Conservation (phyloP, 2,329 filamentous ascomycete species). For the Emmonsiellopsis sp. region DNA sequence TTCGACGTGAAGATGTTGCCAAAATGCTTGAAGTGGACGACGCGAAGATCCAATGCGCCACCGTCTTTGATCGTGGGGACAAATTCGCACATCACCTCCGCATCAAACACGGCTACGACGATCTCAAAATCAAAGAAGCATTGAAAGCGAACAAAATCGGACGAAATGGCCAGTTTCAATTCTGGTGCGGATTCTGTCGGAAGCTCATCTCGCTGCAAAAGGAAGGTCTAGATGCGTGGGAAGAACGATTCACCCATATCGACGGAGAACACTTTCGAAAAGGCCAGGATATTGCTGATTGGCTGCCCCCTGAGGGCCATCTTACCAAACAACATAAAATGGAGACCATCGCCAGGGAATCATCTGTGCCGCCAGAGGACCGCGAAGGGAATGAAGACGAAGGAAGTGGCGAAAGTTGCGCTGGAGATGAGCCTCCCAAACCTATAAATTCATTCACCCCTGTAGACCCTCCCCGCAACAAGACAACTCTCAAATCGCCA, state of each 20-base stretch:
- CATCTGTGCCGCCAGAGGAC: neutral
- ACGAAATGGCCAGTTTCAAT: constrained; percentile 53
- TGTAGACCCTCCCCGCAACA: neutral
- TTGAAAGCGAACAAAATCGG: constrained; percentile 52
- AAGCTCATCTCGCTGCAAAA: constrained; percentile 44
- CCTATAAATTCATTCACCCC: neutral
- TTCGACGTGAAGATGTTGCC: neutral
- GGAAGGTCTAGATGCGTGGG: constrained; percentile 47
- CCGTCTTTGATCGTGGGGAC: constrained; percentile 49
- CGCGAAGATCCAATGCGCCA: constrained; percentile 39
- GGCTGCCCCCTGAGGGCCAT: constrained; percentile 19
- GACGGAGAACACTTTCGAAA: constrained; percentile 45
- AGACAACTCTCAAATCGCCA: neutral
- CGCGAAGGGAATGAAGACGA: neutral
- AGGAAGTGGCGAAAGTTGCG: neutral
- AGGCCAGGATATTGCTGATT: constrained; percentile 24
- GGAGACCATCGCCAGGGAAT: neutral
- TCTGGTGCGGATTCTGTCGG: constrained; percentile 83
- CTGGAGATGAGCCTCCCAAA: neutral
- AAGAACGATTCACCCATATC: constrained; percentile 62
- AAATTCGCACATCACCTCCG: constrained; percentile 54
- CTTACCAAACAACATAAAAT: neutral
- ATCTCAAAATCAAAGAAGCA: constrained; percentile 19
- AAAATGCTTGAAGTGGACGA: neutral
- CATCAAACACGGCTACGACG: constrained; percentile 36